Base-by-base conservation (phyloP, 371 early-diverging fungal genomes). In the Mucor racemosus region DNA sequence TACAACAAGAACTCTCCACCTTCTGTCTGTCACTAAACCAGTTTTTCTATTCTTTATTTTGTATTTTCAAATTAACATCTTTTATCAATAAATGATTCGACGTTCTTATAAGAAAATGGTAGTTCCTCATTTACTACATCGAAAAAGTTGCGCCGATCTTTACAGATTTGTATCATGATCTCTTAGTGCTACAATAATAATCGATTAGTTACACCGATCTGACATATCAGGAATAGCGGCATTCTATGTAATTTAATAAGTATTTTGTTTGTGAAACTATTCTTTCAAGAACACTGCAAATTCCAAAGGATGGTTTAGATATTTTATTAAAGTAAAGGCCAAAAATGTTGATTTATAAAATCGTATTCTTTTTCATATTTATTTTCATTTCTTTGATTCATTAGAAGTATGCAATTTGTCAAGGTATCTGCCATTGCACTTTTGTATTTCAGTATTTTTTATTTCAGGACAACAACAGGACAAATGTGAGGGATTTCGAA, bases 1-100 rank as follows among this genome's bases (percentile, higher is more conserved):
- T 72, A 72, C 21, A 74, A 77, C 59, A 69, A 72, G 8, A 72
- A 77, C 58, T 77, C 77, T 35, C 72, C 70, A 21, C 74, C 74
- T 62, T 41, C 68, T 42, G 13, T 17, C 3, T 71, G 68, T 6
- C 54, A 50, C 38, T 50, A 44, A 64, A 13, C 2, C 26, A 26
- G 26, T 1, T 26, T 26, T 26, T 3, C 26, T 26, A 26, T 26
- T 26, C 3, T 26, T 26, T 26, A 26, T 26, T 26, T 26, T 26
- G 1, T 26, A 26, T 26, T 26, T 1, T 26, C 3, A 3, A 26
- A 26, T 26, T 26, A 3, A 26, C 26, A 26, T 26, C 1, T 26
- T 26, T 3, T 26, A 26, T 26, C 26, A 26, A 26, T 26, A 26
- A 26, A 26, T 26, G 3, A 26, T 41, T 41, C n/a, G n/a, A n/a